Conservation (phyloP, 2,329 filamentous ascomycete genomes). For the Dactylellina leptospora region DNA sequence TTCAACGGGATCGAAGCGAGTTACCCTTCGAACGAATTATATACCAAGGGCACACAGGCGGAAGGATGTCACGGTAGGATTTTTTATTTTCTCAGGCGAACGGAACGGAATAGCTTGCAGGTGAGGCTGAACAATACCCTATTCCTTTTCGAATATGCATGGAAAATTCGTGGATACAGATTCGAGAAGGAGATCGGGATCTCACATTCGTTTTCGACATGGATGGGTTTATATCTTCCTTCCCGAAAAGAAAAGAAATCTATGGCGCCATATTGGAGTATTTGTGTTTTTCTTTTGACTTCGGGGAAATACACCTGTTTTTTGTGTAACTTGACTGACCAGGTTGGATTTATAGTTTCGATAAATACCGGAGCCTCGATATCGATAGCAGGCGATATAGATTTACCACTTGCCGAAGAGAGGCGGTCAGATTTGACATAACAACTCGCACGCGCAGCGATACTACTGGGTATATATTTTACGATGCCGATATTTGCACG, state of each 20-base stretch:
- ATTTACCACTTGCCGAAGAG: too few relatives aligned
- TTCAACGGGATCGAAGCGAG: constrained; percentile 29
- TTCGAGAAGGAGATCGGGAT: too few relatives aligned
- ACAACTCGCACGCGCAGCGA: too few relatives aligned
- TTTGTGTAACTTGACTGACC: constrained; percentile 24
- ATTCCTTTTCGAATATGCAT: too few relatives aligned
- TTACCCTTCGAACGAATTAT: constrained; percentile 4
- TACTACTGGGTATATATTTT: neutral
- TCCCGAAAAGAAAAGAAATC: constrained; percentile 5
- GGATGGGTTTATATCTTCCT: constrained; percentile 21
- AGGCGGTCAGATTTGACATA: too few relatives aligned
- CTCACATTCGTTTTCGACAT: constrained; percentile 1
- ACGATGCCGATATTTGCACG: constrained; percentile 46
- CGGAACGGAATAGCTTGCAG: constrained; percentile 7
- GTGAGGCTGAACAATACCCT: constrained; percentile 43
- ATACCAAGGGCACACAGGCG: constrained; percentile 9
- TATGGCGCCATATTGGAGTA: constrained; percentile 3
- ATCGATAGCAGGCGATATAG: neutral
- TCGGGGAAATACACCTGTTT: neutral
- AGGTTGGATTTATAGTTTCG: constrained; percentile 3
- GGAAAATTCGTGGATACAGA: too few relatives aligned
- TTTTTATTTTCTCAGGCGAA: constrained; percentile 8
- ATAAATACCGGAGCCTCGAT: neutral
- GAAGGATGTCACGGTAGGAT: constrained; percentile 41
- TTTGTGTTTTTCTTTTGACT: neutral